Evolutionary conservation across 176 grass and related monocot species (phyloP), one percentile per base, ranked within the genome.

Genomic region (Musa troglodytarum): DNA sequence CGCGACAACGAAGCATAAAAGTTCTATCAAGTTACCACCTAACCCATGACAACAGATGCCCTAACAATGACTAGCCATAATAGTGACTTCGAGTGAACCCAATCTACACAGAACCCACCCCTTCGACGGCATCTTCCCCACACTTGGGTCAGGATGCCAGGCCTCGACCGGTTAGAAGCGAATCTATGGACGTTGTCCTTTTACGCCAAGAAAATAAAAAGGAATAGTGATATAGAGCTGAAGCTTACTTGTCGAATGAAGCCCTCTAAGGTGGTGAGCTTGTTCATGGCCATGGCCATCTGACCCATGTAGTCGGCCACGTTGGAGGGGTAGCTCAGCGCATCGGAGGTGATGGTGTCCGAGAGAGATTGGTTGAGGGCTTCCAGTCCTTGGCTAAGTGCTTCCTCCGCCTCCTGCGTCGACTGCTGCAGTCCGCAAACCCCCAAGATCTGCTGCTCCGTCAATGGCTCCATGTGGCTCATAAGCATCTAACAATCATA

Each of bases 231-330:
- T 17, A 1, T 14, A 63, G 3, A 20, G 1, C n/a, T 2, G 25
- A 5, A 65, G 16, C 14, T 59, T 71, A 88, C 88, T 67, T 87
- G 84, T 76, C 79, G 34, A 54, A 87, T 54, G 72, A 90, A 74
- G 25, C 59, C 71, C 14, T 81, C 79, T 50, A 90, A 51, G 1
- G 76, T 57, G 52, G 76, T 65, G 0, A 90, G 67, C 81, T 90
- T 90, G 84, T 76, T 80, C 65, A 90, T 70, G 82, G 88, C 88
- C 53, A 84, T 9, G 13, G 79, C 76, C 79, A 87, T 54, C 72
- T 87, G 82, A 8, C 75, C 78, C 66, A 82, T 76, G 69, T 69
- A 86, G 75, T 75, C 57, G 9, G 76, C 78, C 58, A 69, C 78
- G 79, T 81, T 72, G 19, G 75, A 72, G 0, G 83, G 78, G 49